phyloP scores from a whole-genome alignment of 1,139 yeast genomes.

The Diutina rugosa region DNA sequence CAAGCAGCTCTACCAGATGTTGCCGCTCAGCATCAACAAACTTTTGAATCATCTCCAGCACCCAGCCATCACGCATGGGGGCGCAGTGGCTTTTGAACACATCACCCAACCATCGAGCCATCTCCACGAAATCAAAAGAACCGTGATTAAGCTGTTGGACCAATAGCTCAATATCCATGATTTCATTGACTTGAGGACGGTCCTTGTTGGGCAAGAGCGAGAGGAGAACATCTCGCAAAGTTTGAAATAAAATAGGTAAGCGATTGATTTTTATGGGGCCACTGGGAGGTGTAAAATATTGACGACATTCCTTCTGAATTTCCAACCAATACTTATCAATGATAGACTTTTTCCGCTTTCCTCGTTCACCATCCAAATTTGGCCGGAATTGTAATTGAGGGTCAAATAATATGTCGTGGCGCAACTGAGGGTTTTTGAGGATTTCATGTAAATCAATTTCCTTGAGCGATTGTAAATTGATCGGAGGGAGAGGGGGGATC shows the following conservation, averaged over 20 bases:
- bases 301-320: conserved; percentile 48
- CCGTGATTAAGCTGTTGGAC: conserved; percentile 65
- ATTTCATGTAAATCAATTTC: conserved; percentile 87
- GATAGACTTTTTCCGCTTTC: conserved; percentile 59
- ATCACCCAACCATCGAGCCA: conserved; percentile 59
- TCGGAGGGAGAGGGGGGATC: conserved; percentile 54
- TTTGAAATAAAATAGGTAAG: conserved; percentile 56
- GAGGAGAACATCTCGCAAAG: conserved; percentile 65
- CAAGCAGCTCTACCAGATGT: conserved; percentile 41
- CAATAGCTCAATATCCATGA: conserved; percentile 66
- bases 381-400: conserved; percentile 90
- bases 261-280: conserved; percentile 27
- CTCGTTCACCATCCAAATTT: conserved; percentile 83
- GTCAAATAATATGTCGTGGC: conserved; percentile 89
- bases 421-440: conserved; percentile 78
- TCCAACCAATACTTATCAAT: conserved; percentile 80
- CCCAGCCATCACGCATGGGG: conserved; percentile 91
- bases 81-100: conserved; percentile 82
- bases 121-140: conserved; percentile 52
- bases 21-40: conserved; percentile 50
- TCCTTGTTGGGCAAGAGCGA: conserved; percentile 72
- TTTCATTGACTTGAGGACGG: conserved; percentile 53
- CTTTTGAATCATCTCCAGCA: conserved; percentile 66
- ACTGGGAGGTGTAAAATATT: conserved; percentile 16
- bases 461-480: conserved; percentile 67